Evolutionary conservation across 768 basidiomycete species (phyloP).

Genomic region (Leucocoprinus sp.): DNA sequence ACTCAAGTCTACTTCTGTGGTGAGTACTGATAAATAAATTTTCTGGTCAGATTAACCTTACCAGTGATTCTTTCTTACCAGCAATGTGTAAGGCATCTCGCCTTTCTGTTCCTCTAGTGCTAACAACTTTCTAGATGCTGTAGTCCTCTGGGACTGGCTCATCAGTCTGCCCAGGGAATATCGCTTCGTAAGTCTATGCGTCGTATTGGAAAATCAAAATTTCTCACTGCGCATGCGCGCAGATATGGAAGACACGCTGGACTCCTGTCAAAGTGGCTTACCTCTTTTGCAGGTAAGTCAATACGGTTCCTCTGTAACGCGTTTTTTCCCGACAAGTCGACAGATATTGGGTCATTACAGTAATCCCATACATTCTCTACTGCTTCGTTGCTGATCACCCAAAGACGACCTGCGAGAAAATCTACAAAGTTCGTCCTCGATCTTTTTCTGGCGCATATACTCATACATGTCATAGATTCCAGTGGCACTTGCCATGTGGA

Average conservation of each 20-base stretch:
- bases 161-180: slow-evolving; percentile 72
- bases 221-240: slow-evolving; percentile 14
- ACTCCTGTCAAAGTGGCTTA: slow-evolving; percentile 79
- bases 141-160: slow-evolving; percentile 82
- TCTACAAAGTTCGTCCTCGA: slow-evolving; percentile 48
- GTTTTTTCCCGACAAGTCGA: slow-evolving; percentile 15
- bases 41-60: slow-evolving; percentile 20
- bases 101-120: slow-evolving; percentile 23
- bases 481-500: slow-evolving; percentile 80
- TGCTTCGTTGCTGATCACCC: slow-evolving; percentile 69
- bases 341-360: slow-evolving; percentile 78
- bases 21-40: slow-evolving; percentile 32
- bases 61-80: slow-evolving; percentile 25
- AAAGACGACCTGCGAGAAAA: slow-evolving; percentile 53
- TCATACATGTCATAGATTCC: slow-evolving; percentile 44
- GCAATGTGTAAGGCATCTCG: slow-evolving; percentile 57
- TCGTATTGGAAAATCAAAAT: slow-evolving; percentile 16
- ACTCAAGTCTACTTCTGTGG: slow-evolving; percentile 82
- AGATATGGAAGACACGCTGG: slow-evolving; percentile 83
- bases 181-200: slow-evolving; percentile 51
- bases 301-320: slow-evolving; percentile 14
- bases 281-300: slow-evolving; percentile 70
- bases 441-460: slow-evolving; percentile 7
- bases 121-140: slow-evolving; percentile 46
- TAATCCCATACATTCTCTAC: slow-evolving; percentile 72